phyloP scores from a whole-genome alignment of 495 filamentous ascomycete genomes.

The Evernia prunastri region DNA sequence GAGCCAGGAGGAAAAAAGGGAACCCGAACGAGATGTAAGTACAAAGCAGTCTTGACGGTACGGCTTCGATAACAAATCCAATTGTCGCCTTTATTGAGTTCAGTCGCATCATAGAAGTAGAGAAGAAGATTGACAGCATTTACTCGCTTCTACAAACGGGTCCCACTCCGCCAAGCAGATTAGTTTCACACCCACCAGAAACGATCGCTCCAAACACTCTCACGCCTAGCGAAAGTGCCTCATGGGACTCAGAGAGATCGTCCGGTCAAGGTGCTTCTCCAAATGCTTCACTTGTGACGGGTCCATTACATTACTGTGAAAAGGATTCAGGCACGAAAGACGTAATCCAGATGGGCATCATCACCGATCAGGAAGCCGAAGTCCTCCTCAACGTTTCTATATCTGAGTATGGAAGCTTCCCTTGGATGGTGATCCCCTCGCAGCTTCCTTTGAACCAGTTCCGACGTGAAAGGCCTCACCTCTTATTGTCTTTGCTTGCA shows the following conservation, averaged over 20 bases:
- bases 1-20: slow-evolving; percentile 3
- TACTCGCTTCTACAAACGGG: slow-evolving; percentile 13
- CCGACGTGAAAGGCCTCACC: slow-evolving; percentile 21
- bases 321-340: not conserved
- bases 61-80: not conserved
- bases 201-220: not conserved
- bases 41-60: not conserved
- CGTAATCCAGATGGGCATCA: slow-evolving; percentile 11
- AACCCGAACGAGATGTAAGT: slow-evolving; percentile 2
- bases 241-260: too few species aligned
- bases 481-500: slow-evolving; percentile 24
- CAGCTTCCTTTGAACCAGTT: slow-evolving; percentile 12
- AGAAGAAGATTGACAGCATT: slow-evolving; percentile 17
- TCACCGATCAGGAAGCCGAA: slow-evolving; percentile 12
- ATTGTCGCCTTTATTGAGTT: not conserved
- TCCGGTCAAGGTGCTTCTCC: not conserved
- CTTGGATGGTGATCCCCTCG: not conserved
- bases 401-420: not conserved
- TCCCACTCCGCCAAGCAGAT: not conserved
- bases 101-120: slow-evolving; percentile 16
- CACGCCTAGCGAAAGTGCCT: not conserved
- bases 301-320: not conserved
- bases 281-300: not conserved
- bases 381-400: slow-evolving; percentile 7
- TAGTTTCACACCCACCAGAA: not conserved